These are phyloP conservation scores for Glycyrrhiza uralensis DNA, from an alignment of 306 rosid genomes.

Conservation along the genomic window DNA sequence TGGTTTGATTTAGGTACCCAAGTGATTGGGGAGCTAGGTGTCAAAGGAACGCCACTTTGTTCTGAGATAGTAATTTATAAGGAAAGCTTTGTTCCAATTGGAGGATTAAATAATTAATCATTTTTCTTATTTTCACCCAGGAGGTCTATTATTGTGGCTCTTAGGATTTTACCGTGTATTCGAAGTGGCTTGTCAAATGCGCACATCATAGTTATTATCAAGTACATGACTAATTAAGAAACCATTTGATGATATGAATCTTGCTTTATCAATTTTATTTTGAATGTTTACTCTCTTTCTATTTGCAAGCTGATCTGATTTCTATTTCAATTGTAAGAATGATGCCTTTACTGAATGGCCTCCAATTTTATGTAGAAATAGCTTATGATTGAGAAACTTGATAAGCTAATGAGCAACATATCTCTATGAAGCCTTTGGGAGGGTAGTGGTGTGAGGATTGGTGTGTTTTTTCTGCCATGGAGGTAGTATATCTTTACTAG, in stretches of 20 bases:
- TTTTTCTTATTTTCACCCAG: no score
- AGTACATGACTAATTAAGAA: neutral
- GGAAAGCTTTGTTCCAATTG: neutral
- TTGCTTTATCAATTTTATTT: no score
- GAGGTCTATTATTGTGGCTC: neutral
- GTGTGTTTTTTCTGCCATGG: no score
- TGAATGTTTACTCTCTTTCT: no score
- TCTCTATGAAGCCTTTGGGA: no score
- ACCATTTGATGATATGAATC: neutral
- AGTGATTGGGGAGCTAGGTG: no score
- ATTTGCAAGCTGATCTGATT: neutral
- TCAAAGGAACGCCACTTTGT: no score
- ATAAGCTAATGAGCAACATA: no score
- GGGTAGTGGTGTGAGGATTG: no score
- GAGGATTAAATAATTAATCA: neutral
- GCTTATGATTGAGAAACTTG: no score
- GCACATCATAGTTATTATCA: neutral
- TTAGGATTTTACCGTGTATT: neutral
- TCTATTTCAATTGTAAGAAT: neutral
- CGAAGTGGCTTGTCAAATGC: neutral
- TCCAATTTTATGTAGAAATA: no score
- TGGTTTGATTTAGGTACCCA: neutral
- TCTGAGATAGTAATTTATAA: neutral
- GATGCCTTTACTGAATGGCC: neutral
- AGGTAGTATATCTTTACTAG: no score